These are phyloP conservation scores for Gryganskiella cystojenkinii DNA, from an alignment of 192 early-diverging fungal species.

Conservation along the genomic window DNA sequence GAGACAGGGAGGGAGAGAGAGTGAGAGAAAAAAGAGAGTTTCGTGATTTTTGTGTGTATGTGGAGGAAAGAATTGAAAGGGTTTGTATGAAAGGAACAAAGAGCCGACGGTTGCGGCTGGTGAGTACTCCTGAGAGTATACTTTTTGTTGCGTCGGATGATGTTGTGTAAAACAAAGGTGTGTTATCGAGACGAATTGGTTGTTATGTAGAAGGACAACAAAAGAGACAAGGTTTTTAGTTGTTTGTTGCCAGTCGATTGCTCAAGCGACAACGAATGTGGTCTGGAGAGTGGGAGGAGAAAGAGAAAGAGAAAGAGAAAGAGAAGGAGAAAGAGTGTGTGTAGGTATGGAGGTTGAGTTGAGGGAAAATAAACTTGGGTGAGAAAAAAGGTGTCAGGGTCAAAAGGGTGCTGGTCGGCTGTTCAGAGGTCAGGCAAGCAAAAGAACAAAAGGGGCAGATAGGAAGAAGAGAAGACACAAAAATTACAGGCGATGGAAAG, in stretches of 20 bases:
- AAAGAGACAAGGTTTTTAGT: too few species aligned
- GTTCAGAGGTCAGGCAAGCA: not conserved
- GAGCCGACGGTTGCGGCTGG: too few species aligned
- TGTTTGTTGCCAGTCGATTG: not conserved
- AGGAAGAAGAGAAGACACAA: not conserved
- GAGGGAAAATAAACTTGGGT: not conserved
- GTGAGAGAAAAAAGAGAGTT: not conserved
- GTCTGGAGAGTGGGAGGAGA: not conserved
- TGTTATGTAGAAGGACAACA: too few species aligned
- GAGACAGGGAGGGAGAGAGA: not conserved
- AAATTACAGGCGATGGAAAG: not conserved
- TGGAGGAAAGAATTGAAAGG: slow-evolving; percentile 3
- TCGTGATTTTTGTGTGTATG: not conserved
- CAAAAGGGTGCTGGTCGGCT: not conserved
- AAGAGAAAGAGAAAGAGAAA: not conserved
- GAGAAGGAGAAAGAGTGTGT: not conserved
- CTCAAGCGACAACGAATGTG: not conserved
- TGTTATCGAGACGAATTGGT: too few species aligned
- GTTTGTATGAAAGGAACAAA: not conserved
- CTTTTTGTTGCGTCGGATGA: too few species aligned
- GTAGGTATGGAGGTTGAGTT: not conserved
- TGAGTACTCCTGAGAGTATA: too few species aligned
- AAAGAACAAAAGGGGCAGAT: not conserved
- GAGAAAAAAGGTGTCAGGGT: not conserved
- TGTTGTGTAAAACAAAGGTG: too few species aligned